Base-by-base conservation (phyloP, 352 stramenopile species). In the Globisporangium camurandrum region DNA sequence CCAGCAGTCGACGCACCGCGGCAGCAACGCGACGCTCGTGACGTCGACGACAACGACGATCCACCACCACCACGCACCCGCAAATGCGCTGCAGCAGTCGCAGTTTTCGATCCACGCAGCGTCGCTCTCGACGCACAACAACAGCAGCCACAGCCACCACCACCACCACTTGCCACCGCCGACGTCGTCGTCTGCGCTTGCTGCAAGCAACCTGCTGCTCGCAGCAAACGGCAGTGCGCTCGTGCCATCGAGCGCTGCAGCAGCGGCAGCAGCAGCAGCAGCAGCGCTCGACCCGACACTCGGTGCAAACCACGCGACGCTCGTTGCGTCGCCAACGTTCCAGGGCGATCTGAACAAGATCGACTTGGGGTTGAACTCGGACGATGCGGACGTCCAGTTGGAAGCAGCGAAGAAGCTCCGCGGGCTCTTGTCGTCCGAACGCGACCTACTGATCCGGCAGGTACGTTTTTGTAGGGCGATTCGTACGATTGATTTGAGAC, bases 331-430 rank as follows among this genome's bases (percentile, higher is more conserved):
- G 20, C 50, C 75, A 20, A 84, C 61, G 30, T 93, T 90, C 55
- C 76, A 91, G 59, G 73, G 75, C 41, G 79, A 90, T 61, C 54
- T 91, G 28, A 83, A 90, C 41, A 86, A 91, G 54, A 91, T 90
- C 47, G 80, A 91, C 46, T 46, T 76, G 1, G 80, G 79, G 16
- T 56, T 93, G 31, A 87, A 86, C 57, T 93, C 79, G 39, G 76
- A 93, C 48, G 75, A 93, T 46, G 74, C 79, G 1, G 77, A 88
- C 46, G 73, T 91, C 44, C 82, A 93, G 59, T 62, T 91, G 10
- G 80, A 90, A 58, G 82, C 82, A 8, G 81, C 82, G 39, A 93
- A 93, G 66, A 93, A 93, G 62, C 64, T 93, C 40, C 82, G 82
- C n/a, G 74, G 86, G 40, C 49, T 93, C 53, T 69, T 93, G 17